Evolutionary conservation across 2,329 filamentous ascomycete species (phyloP), one percentile per base, ranked within the genome.

Genomic region (Sporothrix brasiliensis): DNA sequence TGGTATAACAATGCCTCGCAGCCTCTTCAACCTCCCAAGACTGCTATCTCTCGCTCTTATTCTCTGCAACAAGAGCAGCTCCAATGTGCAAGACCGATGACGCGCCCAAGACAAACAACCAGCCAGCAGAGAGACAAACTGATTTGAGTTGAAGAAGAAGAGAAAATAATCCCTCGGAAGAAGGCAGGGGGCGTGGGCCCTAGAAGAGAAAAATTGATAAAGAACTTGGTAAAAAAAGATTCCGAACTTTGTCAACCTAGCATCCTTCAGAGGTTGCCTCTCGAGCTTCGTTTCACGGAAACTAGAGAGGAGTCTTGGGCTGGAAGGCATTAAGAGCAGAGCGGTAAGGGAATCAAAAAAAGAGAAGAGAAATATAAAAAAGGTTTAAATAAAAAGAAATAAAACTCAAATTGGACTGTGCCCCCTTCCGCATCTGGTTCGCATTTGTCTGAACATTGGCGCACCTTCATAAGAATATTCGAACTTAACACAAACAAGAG

Each of bases 251-350:
- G 19, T 68, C 66, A 30, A 24, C n/a, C 58, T 44, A 41, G 19
- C 14, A 19, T 49, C 21, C 34, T 7, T 6, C 21, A 5, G 13
- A 63, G 3, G 14, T 3, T 27, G 7, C 5, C 11, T 16, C 21
- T 47, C 21, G 9, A 39, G 21, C 34, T 21, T 68, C 66, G 66
- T 68, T n/a, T 68, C 52, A 68, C 66, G 66, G 66, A 68, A 58
- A 27, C n/a, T 7, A 13, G 27, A 53, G 30, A 53, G 39, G 49
- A 27, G 39, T 10, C 16, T 34, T n/a, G 6, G 9, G 3, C 21
- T 50, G 24, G 34, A 44, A 34, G 19, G 27, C 24, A 49, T 53
- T 11, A 39, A 34, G 39, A 53, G 44, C 27, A 66, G 47, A 52
- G 47, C 39, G 24, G 52, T 16, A 67, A 67, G 39, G 30, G 47